Evolutionary conservation across 345 rosid species (phyloP).

Genomic region (Citrus hindsii): DNA sequence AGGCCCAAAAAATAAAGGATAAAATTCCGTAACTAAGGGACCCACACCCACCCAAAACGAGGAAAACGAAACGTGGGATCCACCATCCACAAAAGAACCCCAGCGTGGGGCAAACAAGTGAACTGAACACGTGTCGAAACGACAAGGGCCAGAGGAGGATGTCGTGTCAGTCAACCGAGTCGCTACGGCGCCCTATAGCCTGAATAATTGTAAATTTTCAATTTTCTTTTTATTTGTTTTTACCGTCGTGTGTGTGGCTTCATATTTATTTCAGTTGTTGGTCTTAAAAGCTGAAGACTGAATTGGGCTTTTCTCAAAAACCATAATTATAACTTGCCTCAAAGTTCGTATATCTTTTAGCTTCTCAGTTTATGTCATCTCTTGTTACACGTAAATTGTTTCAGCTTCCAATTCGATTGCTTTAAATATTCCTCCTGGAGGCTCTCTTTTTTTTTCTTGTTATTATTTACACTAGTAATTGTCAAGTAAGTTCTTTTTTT

Average conservation of each 20-base stretch:
- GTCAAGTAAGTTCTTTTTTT: neutral
- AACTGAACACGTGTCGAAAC: neutral
- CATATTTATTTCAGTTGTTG: neutral
- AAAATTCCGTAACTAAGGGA: neutral
- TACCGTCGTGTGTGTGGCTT: neutral
- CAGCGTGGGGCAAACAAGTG: neutral
- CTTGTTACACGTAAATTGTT: slow-evolving; percentile 22
- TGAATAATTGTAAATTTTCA: too few relatives aligned
- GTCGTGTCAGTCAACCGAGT: neutral
- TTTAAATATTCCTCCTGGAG: neutral
- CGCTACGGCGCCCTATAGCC: neutral
- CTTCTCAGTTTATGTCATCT: slow-evolving; percentile 20
- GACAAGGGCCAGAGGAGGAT: neutral
- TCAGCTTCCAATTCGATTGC: neutral
- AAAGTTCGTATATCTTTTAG: neutral
- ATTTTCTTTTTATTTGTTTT: neutral
- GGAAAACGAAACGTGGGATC: neutral
- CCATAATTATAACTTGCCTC: neutral
- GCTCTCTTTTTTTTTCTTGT: neutral
- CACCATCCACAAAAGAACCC: neutral
- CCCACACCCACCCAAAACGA: neutral
- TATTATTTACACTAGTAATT: neutral
- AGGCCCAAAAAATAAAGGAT: neutral
- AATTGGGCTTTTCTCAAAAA: neutral
- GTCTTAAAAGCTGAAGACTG: neutral